These are phyloP conservation scores for Torulaspora quercuum DNA, from an alignment of 805 yeast species.

Conservation along the genomic window DNA sequence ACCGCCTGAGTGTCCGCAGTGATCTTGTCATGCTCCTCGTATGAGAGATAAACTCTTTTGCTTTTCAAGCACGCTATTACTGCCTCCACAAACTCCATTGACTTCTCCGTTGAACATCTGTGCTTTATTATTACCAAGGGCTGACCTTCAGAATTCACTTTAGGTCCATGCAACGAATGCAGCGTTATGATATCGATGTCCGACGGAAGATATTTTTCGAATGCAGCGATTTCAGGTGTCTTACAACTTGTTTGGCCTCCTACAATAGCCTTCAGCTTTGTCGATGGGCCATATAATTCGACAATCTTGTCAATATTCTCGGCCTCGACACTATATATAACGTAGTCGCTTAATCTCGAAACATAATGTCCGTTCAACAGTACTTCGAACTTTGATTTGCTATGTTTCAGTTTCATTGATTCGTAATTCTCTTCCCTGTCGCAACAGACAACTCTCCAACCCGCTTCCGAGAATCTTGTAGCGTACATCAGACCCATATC, in stretches of 20 bases:
- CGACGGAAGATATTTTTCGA: constrained; percentile 66
- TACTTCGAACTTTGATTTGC: constrained; percentile 49
- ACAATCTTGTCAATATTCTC: constrained; percentile 75
- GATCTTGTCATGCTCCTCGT: constrained; percentile 87
- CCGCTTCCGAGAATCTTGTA: constrained; percentile 66
- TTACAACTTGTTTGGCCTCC: constrained; percentile 99
- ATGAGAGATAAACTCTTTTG: constrained; percentile 69
- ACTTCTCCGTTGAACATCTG: constrained; percentile 51
- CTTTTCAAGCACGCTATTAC: constrained; percentile 73
- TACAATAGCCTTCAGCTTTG: constrained; percentile 83
- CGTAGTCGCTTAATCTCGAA: constrained; percentile 74
- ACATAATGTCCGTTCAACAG: constrained; percentile 80
- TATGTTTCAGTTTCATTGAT: constrained; percentile 41
- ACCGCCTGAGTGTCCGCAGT: constrained; percentile 99
- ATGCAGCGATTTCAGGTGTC: constrained; percentile 81
- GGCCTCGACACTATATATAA: constrained; percentile 91
- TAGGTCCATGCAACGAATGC: constrained; percentile 94
- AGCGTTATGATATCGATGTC: constrained; percentile 83
- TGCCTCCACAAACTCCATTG: constrained; percentile 56
- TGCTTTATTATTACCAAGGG: constrained; percentile 86
- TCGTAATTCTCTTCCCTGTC: constrained; percentile 68
- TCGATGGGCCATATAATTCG: constrained; percentile 73
- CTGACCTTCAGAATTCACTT: constrained; percentile 83
- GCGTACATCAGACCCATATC: constrained; percentile 96
- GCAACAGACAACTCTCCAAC: constrained; percentile 88